Evolutionary conservation across 1,284 basidiomycete species (phyloP).

Genomic region (Fomitopsis pinicola): DNA sequence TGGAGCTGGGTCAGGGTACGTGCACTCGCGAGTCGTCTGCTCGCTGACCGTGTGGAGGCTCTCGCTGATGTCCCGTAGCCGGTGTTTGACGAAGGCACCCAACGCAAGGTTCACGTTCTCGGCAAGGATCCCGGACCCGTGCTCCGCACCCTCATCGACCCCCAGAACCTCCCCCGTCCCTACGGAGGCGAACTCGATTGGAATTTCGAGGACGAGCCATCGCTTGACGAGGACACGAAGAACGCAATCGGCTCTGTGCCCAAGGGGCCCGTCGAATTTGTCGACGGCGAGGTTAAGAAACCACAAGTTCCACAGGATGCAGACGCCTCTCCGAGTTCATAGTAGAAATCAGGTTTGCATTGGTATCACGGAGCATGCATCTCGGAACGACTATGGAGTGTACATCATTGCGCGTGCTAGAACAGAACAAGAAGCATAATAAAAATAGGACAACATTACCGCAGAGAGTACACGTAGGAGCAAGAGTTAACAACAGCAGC

Average conservation of each 20-base stretch:
- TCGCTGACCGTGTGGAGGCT: background rate
- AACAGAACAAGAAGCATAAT: slow-evolving; percentile 8
- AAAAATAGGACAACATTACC: slow-evolving; percentile 14
- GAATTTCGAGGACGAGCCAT: slow-evolving; percentile 59
- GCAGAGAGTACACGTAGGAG: background rate
- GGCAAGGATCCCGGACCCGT: slow-evolving; percentile 49
- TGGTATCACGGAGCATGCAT: background rate
- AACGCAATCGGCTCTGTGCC: slow-evolving; percentile 38
- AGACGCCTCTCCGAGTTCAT: background rate
- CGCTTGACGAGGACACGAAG: slow-evolving; percentile 52
- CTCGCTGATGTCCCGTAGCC: background rate
- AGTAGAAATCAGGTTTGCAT: background rate
- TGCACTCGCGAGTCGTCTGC: background rate
- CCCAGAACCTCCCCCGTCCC: slow-evolving; percentile 51
- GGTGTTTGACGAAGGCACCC: slow-evolving; percentile 76
- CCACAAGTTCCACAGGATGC: background rate
- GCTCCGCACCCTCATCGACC: slow-evolving; percentile 50
- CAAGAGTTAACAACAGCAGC: background rate
- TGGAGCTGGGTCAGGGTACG: slow-evolving; percentile 77
- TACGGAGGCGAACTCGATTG: slow-evolving; percentile 73
- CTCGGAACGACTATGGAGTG: background rate
- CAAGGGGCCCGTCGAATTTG: slow-evolving; percentile 48
- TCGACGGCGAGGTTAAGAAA: slow-evolving; percentile 33
- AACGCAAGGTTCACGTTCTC: slow-evolving; percentile 66
- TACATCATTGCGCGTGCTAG: background rate